Percentiles rank a stretch among this genome's conserved stretches.
These are phyloP conservation scores for Termitomyces eurrhizus DNA, from an alignment of 768 basidiomycete genomes.

Conservation along the genomic window DNA sequence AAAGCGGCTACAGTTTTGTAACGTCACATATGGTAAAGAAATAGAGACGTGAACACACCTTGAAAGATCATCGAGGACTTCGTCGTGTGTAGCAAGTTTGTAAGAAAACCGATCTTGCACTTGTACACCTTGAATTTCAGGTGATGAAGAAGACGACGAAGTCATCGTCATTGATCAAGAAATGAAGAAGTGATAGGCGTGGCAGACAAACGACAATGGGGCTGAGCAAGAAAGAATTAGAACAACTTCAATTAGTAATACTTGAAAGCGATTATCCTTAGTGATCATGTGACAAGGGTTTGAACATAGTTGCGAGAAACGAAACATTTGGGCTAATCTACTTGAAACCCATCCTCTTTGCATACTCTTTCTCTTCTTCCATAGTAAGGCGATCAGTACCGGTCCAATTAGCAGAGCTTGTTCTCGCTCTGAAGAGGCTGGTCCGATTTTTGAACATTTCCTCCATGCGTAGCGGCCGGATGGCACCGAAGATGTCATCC, in stretches of 20 bases:
- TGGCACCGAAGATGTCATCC: conserved; percentile 88
- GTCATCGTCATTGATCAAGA: conserved; percentile 45
- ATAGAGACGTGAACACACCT: conserved; percentile 46
- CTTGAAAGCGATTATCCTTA: no score
- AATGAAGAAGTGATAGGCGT: conserved; percentile 19
- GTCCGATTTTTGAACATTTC: conserved; percentile 82
- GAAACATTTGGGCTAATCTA: conserved; percentile 10
- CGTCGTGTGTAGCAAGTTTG: conserved; percentile 74
- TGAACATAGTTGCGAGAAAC: no score
- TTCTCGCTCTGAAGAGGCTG: conserved; percentile 82
- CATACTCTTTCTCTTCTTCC: conserved; percentile 86
- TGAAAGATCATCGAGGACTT: conserved; percentile 88
- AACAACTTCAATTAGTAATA: neutral
- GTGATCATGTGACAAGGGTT: neutral
- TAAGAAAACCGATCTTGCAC: conserved; percentile 45
- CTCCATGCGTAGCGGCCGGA: conserved; percentile 86
- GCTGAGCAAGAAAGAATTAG: neutral
- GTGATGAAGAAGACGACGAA: conserved; percentile 76
- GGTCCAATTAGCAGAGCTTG: conserved; percentile 94
- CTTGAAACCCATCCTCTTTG: conserved; percentile 84
- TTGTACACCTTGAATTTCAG: conserved; percentile 52
- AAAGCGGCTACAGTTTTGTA: neutral
- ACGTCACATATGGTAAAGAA: conserved; percentile 8
- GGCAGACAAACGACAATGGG: conserved; percentile 19
- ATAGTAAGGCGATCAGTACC: conserved; percentile 85